Evolutionary conservation across 305 asterid genomes (phyloP), one percentile per base, ranked within the genome.

Genomic region (Coffea humblotiana): DNA sequence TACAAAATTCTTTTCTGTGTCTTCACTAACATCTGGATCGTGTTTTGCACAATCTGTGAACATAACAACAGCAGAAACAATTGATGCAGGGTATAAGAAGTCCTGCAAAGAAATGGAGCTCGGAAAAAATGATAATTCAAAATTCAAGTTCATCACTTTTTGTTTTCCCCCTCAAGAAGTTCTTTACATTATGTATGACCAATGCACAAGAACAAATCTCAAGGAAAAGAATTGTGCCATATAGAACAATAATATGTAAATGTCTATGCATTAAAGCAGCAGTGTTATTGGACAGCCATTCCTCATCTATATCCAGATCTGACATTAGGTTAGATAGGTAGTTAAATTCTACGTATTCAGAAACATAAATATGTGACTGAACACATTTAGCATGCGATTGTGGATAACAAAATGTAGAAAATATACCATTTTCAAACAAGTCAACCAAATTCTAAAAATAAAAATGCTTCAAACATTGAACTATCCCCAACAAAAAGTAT

Each of bases 1-100:
- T 1, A 92, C 94, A 25, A 92, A 96, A 85, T 92, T 92, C 86
- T 89, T 96, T 84, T 92, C 96, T 13, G 97, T 91, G 84, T 92
- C 99, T 82, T 90, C 96, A 35, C 87, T 89, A 75, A 92, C 93
- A 21, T 91, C 98, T 40, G 97, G 97, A 77, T 96, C 98, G 71
- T 83, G 97, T 90, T 92, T 92, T 11, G 92, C 93, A 81, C 99
- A 96, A 85, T 93, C 99, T 96, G 90, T 37, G 80, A 52, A 61
- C 27, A 32, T 47, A 64, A 77, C 77, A 54, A 70, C 58, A 74
- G 70, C 25, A 69, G 25, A 75, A 70, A 19, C 15, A 69, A 35
- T 43, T 16, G 16, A 18, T 21, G 70, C 54, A 72, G 52, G 58
- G 48, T 16, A 69, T 6, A 3, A 45, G 60, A 48, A 45, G 13